Base-by-base conservation (phyloP, 2,329 filamentous ascomycete species). In the Fusarium devonianum region DNA sequence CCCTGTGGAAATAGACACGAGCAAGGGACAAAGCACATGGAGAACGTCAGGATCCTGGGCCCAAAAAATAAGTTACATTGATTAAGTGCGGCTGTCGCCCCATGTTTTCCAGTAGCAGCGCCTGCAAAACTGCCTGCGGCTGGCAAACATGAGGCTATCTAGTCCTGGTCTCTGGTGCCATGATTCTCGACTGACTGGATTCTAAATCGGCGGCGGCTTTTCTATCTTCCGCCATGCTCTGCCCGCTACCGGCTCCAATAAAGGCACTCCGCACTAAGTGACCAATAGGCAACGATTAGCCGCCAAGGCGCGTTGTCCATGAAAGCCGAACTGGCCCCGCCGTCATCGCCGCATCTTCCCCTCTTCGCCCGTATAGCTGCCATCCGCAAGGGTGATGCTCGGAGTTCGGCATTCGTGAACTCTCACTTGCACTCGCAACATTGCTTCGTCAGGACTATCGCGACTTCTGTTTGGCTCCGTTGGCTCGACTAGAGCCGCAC, bases 351-450 rank as follows among this genome's bases (percentile, higher is more conserved):
- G 33, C 46, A 33, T 41, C 42, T 62, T 64, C 63, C 58, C 63
- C 61, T 65, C 62, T 52, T 56, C 50, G 50, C 48, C 58, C 56
- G 19, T 47, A 53, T 60, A 56, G 52, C 43, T 17, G 37, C 17
- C 25, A 39, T 26, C 14, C 36, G 48, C 41, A 54, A 66, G 65
- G 54, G 61, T 62, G 46, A 49, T 59, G 56, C 64, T 72, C 70
- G 70, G 70, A 39, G 59, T 72, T 72, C 70, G 70, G 70, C 68
- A 66, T 72, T 69, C 58, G 54, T 64, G 58, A 60, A 60, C 49
- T 52, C 50, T 65, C 57, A 48, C 54, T 57, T 58, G 57, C 43
- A 53, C 55, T 58, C 62, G 61, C 60, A 64, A 60, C 63, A 64
- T 60, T 45, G 29, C 49, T 56, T 60, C 47, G 39, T 49, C 18